Conservation (phyloP, 768 basidiomycete genomes). For the Xerocomellus intermedius region DNA sequence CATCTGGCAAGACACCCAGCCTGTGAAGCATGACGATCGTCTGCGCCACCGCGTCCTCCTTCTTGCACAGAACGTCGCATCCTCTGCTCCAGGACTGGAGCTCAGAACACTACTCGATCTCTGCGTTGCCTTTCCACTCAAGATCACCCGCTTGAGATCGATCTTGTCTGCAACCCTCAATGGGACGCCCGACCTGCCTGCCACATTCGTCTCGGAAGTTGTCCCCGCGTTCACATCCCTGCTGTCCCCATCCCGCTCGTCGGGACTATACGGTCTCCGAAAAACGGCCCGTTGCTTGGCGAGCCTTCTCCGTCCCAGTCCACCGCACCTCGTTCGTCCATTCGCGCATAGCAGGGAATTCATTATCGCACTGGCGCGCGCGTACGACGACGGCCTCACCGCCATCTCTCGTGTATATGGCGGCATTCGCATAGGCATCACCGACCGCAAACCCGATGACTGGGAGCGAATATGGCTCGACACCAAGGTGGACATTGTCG, state of each 20-base stretch:
- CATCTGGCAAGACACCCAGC: slow-evolving; percentile 49
- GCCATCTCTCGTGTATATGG: slow-evolving; percentile 61
- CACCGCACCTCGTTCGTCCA: slow-evolving; percentile 46
- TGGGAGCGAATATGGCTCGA: slow-evolving; percentile 74
- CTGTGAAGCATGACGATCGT: slow-evolving; percentile 38
- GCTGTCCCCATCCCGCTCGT: slow-evolving; percentile 42
- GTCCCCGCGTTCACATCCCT: slow-evolving; percentile 54
- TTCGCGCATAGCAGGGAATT: slow-evolving; percentile 56
- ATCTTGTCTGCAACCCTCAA: slow-evolving; percentile 43
- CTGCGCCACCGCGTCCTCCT: slow-evolving; percentile 50
- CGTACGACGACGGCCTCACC: slow-evolving; percentile 60
- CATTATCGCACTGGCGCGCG: slow-evolving; percentile 52
- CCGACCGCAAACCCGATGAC: slow-evolving; percentile 44
- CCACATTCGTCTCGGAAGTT: slow-evolving; percentile 42
- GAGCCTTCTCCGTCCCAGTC: slow-evolving; percentile 51
- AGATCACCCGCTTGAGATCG: slow-evolving; percentile 43
- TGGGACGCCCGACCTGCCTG: slow-evolving; percentile 33
- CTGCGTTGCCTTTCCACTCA: slow-evolving; percentile 51
- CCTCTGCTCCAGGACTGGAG: slow-evolving; percentile 42
- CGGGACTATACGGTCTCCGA: slow-evolving; percentile 62
- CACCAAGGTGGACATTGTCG: slow-evolving; percentile 70
- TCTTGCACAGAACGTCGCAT: slow-evolving; percentile 55
- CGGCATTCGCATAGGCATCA: slow-evolving; percentile 37
- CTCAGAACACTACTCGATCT: slow-evolving; percentile 61
- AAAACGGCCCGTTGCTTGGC: slow-evolving; percentile 59